Conservation (phyloP, 2,329 filamentous ascomycete species). For the Colletotrichum destructivum region DNA sequence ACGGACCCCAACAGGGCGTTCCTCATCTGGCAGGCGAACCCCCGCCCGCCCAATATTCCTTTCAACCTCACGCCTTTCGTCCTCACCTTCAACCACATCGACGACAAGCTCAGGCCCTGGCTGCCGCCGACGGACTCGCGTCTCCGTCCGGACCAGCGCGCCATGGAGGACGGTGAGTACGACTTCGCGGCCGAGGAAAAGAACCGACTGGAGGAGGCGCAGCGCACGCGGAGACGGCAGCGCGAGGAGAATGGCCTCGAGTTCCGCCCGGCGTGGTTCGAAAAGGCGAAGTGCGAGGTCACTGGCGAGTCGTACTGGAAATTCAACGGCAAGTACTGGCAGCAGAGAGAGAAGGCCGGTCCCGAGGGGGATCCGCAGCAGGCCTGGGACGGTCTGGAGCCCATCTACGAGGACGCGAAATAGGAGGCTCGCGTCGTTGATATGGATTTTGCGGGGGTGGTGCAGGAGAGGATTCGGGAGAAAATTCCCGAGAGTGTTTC, state of each 20-base stretch:
- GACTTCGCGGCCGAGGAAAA: slow-evolving; percentile 95
- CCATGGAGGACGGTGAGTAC: slow-evolving; percentile 99
- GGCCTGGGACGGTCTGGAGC: slow-evolving; percentile 81
- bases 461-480: neutral
- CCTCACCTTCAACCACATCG: slow-evolving; percentile 91
- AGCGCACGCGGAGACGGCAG: slow-evolving; percentile 80
- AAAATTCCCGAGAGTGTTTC: neutral
- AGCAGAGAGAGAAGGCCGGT: slow-evolving; percentile 76
- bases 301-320: slow-evolving; percentile 94
- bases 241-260: slow-evolving; percentile 86
- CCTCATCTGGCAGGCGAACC: slow-evolving; percentile 92
- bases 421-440: slow-evolving; percentile 2
- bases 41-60: slow-evolving; percentile 85
- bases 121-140: slow-evolving; percentile 94
- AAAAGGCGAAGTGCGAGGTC: slow-evolving; percentile 77
- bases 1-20: slow-evolving; percentile 83
- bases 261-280: slow-evolving; percentile 90
- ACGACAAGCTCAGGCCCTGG: slow-evolving; percentile 82
- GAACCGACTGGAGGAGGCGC: slow-evolving; percentile 92
- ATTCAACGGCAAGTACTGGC: slow-evolving; percentile 93
- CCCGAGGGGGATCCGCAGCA: slow-evolving; percentile 65
- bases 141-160: slow-evolving; percentile 93
- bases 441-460: neutral
- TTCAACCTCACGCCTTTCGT: slow-evolving; percentile 99
- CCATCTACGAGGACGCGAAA: slow-evolving; percentile 72